Percentiles rank a stretch among this genome's conserved stretches.
phyloP scores from a whole-genome alignment of 352 stramenopile genomes.

The Pythium aquatile region DNA sequence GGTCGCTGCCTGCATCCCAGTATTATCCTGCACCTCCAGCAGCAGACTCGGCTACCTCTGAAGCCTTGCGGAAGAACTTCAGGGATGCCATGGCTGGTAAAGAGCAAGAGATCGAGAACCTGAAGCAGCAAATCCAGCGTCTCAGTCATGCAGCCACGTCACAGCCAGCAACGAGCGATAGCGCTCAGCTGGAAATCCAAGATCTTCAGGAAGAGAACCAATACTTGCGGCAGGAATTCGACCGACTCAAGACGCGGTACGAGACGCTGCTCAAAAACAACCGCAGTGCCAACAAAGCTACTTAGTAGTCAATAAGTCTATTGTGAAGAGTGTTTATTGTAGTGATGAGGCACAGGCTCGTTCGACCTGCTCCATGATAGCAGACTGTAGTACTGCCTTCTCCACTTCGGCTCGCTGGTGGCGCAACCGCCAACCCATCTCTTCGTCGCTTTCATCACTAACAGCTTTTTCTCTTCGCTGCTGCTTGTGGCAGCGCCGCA shows the following conservation, averaged over 20 bases:
- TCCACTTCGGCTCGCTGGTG: slow-evolving; percentile 26
- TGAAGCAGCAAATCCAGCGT: slow-evolving; percentile 39
- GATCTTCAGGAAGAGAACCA: slow-evolving; percentile 70
- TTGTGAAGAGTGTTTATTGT: neutral
- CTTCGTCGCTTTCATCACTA: slow-evolving; percentile 7
- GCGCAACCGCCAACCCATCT: slow-evolving; percentile 5
- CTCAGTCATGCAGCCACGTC: neutral
- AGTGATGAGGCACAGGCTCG: neutral
- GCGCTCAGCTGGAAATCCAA: slow-evolving; percentile 32
- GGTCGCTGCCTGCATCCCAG: slow-evolving; percentile 10
- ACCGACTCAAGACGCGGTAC: slow-evolving; percentile 65
- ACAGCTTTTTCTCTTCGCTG: slow-evolving; percentile 2
- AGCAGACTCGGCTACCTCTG: slow-evolving; percentile 23
- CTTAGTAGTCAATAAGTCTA: neutral
- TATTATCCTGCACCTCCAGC: slow-evolving; percentile 14
- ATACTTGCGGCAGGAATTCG: slow-evolving; percentile 64
- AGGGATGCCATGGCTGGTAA: slow-evolving; percentile 54
- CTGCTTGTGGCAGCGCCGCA: slow-evolving; percentile 32
- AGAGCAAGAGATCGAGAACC: slow-evolving; percentile 54
- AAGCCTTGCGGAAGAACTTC: slow-evolving; percentile 48
- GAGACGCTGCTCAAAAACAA: slow-evolving; percentile 33
- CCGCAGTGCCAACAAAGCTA: slow-evolving; percentile 11
- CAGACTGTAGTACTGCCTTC: slow-evolving; percentile 36
- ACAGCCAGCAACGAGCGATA: neutral
- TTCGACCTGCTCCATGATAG: slow-evolving; percentile 47